A percentile compares a stretch with the other conserved stretches of the same genome.
These are phyloP conservation scores for Cutaneotrichosporon cyanovorans DNA, from an alignment of 1,284 basidiomycete genomes.

Conservation along the genomic window DNA sequence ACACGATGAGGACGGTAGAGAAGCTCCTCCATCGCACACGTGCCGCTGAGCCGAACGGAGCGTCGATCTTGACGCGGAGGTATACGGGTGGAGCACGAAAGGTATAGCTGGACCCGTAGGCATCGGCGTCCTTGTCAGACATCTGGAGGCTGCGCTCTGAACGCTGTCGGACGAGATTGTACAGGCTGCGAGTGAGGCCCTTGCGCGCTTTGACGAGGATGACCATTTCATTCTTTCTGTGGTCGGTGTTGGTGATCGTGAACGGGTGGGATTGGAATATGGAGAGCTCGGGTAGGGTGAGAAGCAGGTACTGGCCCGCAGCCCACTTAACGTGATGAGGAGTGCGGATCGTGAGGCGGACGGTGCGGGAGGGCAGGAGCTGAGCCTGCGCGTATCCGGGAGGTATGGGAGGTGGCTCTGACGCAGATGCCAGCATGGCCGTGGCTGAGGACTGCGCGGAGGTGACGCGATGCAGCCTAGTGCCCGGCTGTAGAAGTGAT, in stretches of 20 bases:
- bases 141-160: constrained; percentile 22
- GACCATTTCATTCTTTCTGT: constrained; percentile 56
- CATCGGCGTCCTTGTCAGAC: constrained; percentile 18
- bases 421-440: neutral
- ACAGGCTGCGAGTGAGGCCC: constrained; percentile 69
- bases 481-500: neutral
- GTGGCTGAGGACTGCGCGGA: neutral
- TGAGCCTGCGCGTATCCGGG: constrained; percentile 62
- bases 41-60: constrained; percentile 68
- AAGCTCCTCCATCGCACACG: constrained; percentile 61
- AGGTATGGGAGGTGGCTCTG: constrained; percentile 28
- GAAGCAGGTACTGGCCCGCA: constrained; percentile 58
- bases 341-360: constrained; percentile 64
- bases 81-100: constrained; percentile 22
- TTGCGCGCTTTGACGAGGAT: constrained; percentile 67
- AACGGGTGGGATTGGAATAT: constrained; percentile 70
- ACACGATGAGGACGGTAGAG: constrained; percentile 61
- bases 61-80: constrained; percentile 62
- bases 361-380: constrained; percentile 66
- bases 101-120: constrained; percentile 5
- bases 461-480: neutral
- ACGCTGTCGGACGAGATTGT: constrained; percentile 51
- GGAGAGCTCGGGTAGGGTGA: constrained; percentile 64
- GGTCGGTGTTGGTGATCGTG: constrained; percentile 62
- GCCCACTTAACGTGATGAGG: constrained; percentile 60